phyloP scores from a whole-genome alignment of 257 asterid genomes.

The Henckelia pumila region DNA sequence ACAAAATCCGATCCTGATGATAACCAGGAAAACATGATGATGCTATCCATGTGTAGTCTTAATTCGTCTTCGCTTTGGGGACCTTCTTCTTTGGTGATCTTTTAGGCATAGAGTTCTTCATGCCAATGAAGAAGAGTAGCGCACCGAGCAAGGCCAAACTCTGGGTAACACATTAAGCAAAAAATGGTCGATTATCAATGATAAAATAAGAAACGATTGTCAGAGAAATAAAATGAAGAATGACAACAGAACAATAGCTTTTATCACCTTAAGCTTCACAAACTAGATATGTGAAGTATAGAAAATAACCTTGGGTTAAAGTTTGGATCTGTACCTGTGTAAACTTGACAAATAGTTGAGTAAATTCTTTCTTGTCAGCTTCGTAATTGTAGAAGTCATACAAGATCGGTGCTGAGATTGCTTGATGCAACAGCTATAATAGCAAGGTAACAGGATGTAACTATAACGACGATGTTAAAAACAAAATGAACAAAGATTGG shows the following conservation, averaged over 20 bases:
- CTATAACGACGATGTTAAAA: constrained; percentile 10
- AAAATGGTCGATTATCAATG: no score
- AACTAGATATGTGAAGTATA: not conserved
- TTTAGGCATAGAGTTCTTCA: constrained; percentile 81
- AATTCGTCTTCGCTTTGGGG: constrained; percentile 65
- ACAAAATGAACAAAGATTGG: not conserved
- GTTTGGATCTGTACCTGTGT: constrained; percentile 54
- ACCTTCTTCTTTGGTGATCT: constrained; percentile 78
- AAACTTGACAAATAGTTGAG: constrained; percentile 66
- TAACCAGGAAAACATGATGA: constrained; percentile 25
- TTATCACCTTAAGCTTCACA: no score
- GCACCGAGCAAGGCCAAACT: constrained; percentile 81
- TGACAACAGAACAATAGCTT: no score
- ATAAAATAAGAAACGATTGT: no score
- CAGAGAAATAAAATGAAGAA: not conserved
- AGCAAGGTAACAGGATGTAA: constrained; percentile 4
- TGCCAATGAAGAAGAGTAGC: constrained; percentile 76
- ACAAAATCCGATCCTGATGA: constrained; percentile 28
- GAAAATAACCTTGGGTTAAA: not conserved
- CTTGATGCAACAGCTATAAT: constrained; percentile 76
- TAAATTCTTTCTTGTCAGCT: constrained; percentile 67
- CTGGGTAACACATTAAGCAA: constrained; percentile 34
- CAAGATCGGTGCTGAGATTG: constrained; percentile 62
- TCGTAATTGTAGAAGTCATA: constrained; percentile 96
- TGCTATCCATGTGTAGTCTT: constrained; percentile 28